Conservation (phyloP, 768 basidiomycete species). For the Rossbeevera mucosa region DNA sequence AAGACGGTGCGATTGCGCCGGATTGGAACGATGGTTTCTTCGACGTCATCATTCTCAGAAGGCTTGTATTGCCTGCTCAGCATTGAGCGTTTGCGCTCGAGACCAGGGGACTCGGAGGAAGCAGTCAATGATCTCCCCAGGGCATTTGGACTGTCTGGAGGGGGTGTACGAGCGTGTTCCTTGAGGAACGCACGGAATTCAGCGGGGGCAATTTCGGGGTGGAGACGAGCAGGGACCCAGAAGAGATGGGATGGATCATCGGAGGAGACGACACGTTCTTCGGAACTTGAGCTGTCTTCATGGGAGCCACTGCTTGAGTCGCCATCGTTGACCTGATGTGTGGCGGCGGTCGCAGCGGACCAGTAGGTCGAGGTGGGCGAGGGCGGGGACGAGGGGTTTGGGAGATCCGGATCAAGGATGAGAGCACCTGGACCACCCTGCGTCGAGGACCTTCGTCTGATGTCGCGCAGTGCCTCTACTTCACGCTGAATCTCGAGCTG, state of each 20-base stretch:
- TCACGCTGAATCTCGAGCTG: slow-evolving; percentile 84
- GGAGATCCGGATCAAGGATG: slow-evolving; percentile 88
- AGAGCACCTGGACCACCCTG: slow-evolving; percentile 73
- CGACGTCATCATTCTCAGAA: slow-evolving; percentile 67
- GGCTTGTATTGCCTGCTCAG: slow-evolving; percentile 92
- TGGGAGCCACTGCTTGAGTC: slow-evolving; percentile 42
- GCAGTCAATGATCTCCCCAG: slow-evolving; percentile 43
- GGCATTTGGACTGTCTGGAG: slow-evolving; percentile 43
- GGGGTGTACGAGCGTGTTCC: slow-evolving; percentile 72
- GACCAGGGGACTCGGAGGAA: slow-evolving; percentile 33
- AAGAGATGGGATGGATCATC: slow-evolving; percentile 90
- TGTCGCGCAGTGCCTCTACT: slow-evolving; percentile 79
- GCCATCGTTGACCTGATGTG: slow-evolving; percentile 38
- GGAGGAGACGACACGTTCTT: slow-evolving; percentile 28
- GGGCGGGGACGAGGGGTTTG: slow-evolving; percentile 59
- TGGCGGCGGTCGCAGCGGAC: slow-evolving; percentile 31
- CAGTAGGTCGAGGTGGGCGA: slow-evolving; percentile 56
- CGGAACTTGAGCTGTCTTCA: slow-evolving; percentile 36
- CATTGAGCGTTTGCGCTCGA: slow-evolving; percentile 91
- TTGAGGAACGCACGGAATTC: slow-evolving; percentile 95
- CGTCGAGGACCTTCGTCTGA: slow-evolving; percentile 76
- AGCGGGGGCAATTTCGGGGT: slow-evolving; percentile 95
- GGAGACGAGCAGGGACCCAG: slow-evolving; percentile 96
- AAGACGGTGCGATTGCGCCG: slow-evolving; percentile 65
- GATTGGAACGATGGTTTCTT: slow-evolving; percentile 67